These are phyloP conservation scores for Chaetomium sp. DNA, from an alignment of 2,329 filamentous ascomycete species.

Conservation along the genomic window DNA sequence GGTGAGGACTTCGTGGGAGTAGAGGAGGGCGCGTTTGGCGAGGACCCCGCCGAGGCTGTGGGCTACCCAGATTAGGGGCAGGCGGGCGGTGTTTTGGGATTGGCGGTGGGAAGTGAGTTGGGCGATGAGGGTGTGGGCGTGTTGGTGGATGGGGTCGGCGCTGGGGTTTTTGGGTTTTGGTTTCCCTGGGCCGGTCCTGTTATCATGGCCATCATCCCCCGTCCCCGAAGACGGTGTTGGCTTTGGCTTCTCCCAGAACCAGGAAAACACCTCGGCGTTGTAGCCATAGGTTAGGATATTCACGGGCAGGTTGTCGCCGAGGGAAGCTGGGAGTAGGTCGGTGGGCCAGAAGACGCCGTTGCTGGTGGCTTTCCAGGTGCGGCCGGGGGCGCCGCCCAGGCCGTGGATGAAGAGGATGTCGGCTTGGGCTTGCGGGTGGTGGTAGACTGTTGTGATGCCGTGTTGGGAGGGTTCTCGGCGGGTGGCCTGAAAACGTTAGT, in stretches of 20 bases:
- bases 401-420: conserved; percentile 68
- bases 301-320: conserved; percentile 47
- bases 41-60: conserved; percentile 70
- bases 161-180: conserved; percentile 39
- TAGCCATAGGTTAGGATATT: conserved; percentile 69
- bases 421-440: conserved; percentile 51
- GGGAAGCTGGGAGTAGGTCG: conserved; percentile 56
- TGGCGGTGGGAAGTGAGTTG: conserved; percentile 58
- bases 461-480: conserved; percentile 47
- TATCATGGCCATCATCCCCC: too few species aligned
- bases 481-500: conserved; percentile 35
- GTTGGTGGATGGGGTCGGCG: conserved; percentile 62
- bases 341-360: conserved; percentile 62
- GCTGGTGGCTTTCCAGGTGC: conserved; percentile 51
- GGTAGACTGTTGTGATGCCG: conserved; percentile 54
- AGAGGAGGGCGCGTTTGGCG: conserved; percentile 62
- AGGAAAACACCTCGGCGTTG: conserved; percentile 57
- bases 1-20: conserved; percentile 55
- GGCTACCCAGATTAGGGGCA: conserved; percentile 69
- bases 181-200: too few species aligned
- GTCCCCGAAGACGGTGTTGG: too few species aligned
- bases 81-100: conserved; percentile 47
- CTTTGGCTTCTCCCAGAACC: conserved; percentile 2
- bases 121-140: conserved; percentile 62
- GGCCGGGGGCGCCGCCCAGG: conserved; percentile 57